Evolutionary conservation across 179 eudicot genomes (phyloP).

Genomic region (Corrigiola litoralis): DNA sequence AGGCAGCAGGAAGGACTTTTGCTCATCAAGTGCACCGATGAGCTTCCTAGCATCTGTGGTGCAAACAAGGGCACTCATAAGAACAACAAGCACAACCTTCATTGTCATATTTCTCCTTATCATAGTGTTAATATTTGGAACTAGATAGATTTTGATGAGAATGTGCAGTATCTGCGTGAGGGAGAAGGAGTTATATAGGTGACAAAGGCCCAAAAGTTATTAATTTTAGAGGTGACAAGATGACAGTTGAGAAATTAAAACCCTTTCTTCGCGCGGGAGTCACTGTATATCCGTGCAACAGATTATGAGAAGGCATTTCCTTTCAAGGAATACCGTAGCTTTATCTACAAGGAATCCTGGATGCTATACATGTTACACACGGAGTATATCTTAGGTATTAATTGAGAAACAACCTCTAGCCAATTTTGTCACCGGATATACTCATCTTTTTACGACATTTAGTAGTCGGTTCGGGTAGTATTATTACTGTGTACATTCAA

Average conservation of each 20-base stretch:
- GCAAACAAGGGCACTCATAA: conserved; percentile 30
- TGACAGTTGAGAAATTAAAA: conserved; percentile 14
- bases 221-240: conserved; percentile 6
- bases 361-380: background rate
- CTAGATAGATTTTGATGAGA: too few relatives aligned
- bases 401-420: conserved; percentile 5
- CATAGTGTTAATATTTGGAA: too few relatives aligned
- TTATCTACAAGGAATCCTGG: conserved; percentile 3
- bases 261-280: conserved; percentile 1
- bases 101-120: conserved; percentile 11
- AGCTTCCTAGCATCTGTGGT: conserved; percentile 33
- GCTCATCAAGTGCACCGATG: conserved; percentile 21
- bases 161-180: too few relatives aligned
- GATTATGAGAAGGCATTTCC: conserved; percentile 8
- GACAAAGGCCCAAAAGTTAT: conserved; percentile 3
- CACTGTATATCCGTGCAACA: conserved; percentile 20
- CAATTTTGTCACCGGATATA: conserved; percentile 1
- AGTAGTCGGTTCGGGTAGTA: background rate
- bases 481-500: background rate
- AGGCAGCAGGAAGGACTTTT: conserved; percentile 18
- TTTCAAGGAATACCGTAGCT: background rate
- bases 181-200: conserved; percentile 21
- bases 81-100: conserved; percentile 18
- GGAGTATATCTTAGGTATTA: background rate
- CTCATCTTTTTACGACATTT: background rate